Evolutionary conservation across 352 stramenopile species (phyloP).

Genomic region (Albugo candida): DNA sequence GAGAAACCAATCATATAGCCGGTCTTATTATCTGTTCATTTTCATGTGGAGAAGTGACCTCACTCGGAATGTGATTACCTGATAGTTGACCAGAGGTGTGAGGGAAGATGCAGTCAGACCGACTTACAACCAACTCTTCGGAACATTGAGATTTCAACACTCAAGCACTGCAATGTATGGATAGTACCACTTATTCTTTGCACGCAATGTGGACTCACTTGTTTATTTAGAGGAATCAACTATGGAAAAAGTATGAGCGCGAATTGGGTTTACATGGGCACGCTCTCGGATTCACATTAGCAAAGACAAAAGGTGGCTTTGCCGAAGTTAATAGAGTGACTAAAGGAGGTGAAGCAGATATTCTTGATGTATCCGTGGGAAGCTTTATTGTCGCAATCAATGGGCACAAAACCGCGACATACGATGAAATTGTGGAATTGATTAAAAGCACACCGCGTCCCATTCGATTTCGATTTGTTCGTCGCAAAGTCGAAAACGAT

Average conservation of each 20-base stretch:
- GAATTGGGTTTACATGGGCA: constrained; percentile 19
- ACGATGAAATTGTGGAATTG: constrained; percentile 50
- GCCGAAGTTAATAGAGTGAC: constrained; percentile 51
- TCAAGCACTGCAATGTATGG: background rate
- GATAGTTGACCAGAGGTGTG: no score
- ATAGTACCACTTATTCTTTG: background rate
- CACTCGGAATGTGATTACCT: no score
- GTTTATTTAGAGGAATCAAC: constrained; percentile 6
- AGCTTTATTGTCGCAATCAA: constrained; percentile 60
- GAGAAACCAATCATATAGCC: no score
- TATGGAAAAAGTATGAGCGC: constrained; percentile 47
- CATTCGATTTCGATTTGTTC: constrained; percentile 48
- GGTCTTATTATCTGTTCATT: no score
- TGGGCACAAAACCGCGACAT: constrained; percentile 27
- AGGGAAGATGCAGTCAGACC: no score
- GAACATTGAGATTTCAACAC: no score
- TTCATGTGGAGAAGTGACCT: no score
- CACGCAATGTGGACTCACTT: background rate
- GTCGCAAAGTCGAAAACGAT: constrained; percentile 5
- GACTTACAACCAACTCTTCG: no score
- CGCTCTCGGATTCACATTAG: constrained; percentile 48
- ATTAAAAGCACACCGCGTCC: constrained; percentile 27
- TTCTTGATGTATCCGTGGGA: constrained; percentile 37
- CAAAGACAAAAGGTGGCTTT: constrained; percentile 40
- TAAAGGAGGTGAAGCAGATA: constrained; percentile 29